Evolutionary conservation across 202 grass and related monocot genomes (phyloP).

Genomic region (Brachypodium distachyon): DNA sequence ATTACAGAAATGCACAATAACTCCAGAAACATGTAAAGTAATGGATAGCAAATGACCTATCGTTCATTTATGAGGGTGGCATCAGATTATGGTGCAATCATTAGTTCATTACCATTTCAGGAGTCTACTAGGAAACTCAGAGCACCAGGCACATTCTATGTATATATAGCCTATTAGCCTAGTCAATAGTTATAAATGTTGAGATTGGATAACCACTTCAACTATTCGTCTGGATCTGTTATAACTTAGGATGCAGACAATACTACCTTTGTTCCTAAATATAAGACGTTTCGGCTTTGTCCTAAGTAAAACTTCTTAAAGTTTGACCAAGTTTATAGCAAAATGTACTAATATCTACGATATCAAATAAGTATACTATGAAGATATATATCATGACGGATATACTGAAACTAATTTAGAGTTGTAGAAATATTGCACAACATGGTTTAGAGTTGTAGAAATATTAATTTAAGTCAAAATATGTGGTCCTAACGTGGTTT

Average conservation of each 20-base stretch:
- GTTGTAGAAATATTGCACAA: too few species aligned
- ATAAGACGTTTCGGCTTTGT: too few species aligned
- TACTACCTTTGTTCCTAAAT: too few species aligned
- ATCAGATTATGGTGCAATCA: not conserved
- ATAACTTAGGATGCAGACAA: not conserved
- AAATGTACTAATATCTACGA: too few species aligned
- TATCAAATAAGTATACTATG: too few species aligned
- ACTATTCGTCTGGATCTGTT: not conserved
- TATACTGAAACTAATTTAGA: too few species aligned
- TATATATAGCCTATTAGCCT: not conserved
- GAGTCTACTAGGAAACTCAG: not conserved
- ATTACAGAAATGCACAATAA: slow-evolving; percentile 8
- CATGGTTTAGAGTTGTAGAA: not conserved
- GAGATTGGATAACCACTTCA: not conserved
- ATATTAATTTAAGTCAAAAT: not conserved
- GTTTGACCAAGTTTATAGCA: too few species aligned
- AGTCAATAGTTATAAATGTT: too few species aligned
- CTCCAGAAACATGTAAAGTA: not conserved
- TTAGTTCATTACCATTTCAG: not conserved
- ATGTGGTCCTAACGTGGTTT: not conserved
- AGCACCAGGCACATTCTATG: not conserved
- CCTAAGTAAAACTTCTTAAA: too few species aligned
- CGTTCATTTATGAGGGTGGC: not conserved
- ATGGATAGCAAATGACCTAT: not conserved
- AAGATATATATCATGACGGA: too few species aligned